Evolutionary conservation across 352 stramenopile species (phyloP).

Genomic region (Pythium catenulatum): DNA sequence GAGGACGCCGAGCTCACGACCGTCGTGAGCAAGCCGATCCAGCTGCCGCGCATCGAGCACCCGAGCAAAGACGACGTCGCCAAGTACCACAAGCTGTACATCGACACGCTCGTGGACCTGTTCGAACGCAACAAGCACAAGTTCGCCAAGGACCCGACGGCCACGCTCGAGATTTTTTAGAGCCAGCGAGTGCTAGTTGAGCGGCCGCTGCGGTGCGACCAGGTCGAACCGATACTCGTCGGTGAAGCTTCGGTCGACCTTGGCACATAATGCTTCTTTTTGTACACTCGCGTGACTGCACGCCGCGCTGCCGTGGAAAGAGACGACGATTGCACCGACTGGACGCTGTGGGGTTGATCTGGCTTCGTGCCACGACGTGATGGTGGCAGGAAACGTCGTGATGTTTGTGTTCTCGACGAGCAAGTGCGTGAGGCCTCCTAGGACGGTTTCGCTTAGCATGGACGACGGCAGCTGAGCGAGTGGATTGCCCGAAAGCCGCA

Average conservation of each 20-base stretch:
- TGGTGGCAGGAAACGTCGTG: no score
- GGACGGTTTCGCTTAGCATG: background rate
- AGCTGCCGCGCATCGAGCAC: constrained; percentile 91
- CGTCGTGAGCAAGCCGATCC: constrained; percentile 92
- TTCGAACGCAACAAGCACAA: constrained; percentile 93
- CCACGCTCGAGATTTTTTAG: constrained; percentile 76
- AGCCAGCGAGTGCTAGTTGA: background rate
- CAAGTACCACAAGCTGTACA: constrained; percentile 94
- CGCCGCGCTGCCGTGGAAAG: no score
- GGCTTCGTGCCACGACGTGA: no score
- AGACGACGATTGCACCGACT: no score
- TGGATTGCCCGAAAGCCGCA: background rate
- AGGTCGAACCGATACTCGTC: no score
- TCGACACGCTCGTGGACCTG: constrained; percentile 86
- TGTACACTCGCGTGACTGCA: no score
- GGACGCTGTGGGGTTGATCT: no score
- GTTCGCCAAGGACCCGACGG: constrained; percentile 84
- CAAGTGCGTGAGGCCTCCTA: background rate
- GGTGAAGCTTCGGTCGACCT: no score
- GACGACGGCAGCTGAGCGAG: background rate
- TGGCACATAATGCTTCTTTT: no score
- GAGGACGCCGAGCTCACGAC: constrained; percentile 89
- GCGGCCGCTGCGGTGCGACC: background rate
- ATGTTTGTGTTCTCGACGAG: background rate
- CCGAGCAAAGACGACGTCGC: constrained; percentile 93